Evolutionary conservation across 129 eudicot genomes (phyloP), one percentile per base, ranked within the genome.

Genomic region (Lonicera japonica): DNA sequence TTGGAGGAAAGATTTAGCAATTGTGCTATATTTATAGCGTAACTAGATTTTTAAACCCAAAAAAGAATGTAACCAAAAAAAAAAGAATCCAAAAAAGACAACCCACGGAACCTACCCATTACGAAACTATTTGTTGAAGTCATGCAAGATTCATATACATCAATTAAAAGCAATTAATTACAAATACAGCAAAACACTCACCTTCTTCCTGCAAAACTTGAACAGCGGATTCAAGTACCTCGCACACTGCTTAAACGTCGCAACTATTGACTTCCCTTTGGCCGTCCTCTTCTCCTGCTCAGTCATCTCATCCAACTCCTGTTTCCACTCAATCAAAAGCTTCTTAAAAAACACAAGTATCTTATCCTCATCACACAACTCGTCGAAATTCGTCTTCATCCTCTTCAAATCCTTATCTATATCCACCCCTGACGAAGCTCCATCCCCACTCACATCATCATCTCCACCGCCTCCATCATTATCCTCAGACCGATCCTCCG

Each of bases 131-230:
- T n/a, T n/a, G n/a, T n/a, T n/a, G n/a, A n/a, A n/a, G n/a, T n/a
- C n/a, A n/a, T n/a, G n/a, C 55, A 1, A 50, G 20, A 17, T 50
- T 50, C 55, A 17, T 14, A 8, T 14, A 17, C 19, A 15, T 5
- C 21, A 10, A 25, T 23, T 14, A 25, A 16, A 19, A 71, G 39
- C 24, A 3, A 15, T 25, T 36, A 51, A 5, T 15, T 11, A 19
- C n/a, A 23, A 58, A 16, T n/a, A 62, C 24, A 73, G 41, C 62
- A 24, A 18, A 5, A 23, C 12, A 24, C 74, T 64, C 72, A 89
- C 97, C 99, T 86, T 82, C 89, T 92, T 92, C 77, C 99, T 80
- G 86, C 99, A 92, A 66, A 88, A 92, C 79, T 85, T 82, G 66
- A 92, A 92, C 75, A 92, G 50, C 25, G 99, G 99, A 69, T 77